Percentiles rank a stretch among this genome's conserved stretches.
Conservation (phyloP, 805 yeast genomes). For the Lachancea kluyveri region DNA sequence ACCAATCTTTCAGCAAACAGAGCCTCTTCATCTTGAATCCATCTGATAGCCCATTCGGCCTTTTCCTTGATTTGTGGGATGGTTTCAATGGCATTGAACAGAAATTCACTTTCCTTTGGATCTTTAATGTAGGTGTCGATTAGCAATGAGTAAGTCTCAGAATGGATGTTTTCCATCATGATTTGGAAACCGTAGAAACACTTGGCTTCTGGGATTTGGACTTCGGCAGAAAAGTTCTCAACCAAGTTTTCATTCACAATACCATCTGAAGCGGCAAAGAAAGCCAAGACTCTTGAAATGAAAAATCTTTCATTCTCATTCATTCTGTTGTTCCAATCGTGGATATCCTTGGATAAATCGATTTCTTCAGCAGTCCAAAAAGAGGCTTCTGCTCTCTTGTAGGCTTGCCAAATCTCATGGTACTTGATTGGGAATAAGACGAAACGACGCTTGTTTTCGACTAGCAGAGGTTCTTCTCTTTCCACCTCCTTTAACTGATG, state of each 20-base stretch:
- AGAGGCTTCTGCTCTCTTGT: conserved; percentile 98
- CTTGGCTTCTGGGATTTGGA: conserved; percentile 95
- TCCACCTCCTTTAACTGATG: conserved; percentile 67
- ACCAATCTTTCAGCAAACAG: conserved; percentile 92
- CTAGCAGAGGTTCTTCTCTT: conserved; percentile 81
- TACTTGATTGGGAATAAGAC: conserved; percentile 94
- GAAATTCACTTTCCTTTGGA: conserved; percentile 82
- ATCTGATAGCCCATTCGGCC: conserved; percentile 98
- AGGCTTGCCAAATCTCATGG: conserved; percentile 98
- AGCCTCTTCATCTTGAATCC: conserved; percentile 87
- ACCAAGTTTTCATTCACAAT: conserved; percentile 96
- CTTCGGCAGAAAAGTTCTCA: conserved; percentile 96
- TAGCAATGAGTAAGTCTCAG: conserved; percentile 92
- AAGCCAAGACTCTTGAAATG: conserved; percentile 88
- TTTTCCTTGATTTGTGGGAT: conserved; percentile 95
- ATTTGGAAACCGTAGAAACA: conserved; percentile 99
- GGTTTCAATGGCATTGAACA: conserved; percentile 93
- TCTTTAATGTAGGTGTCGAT: conserved; percentile 95
- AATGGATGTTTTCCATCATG: conserved; percentile 99
- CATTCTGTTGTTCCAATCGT: conserved; percentile 88
- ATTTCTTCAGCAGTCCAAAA: conserved; percentile 99
- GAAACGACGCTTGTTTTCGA: conserved; percentile 81
- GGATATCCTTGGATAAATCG: conserved; percentile 84
- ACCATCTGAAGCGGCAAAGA: conserved; percentile 98
- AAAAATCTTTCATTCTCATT: conserved; percentile 90